These are phyloP conservation scores for Coniophora puteana DNA, from an alignment of 1,284 basidiomycete genomes.

Conservation along the genomic window DNA sequence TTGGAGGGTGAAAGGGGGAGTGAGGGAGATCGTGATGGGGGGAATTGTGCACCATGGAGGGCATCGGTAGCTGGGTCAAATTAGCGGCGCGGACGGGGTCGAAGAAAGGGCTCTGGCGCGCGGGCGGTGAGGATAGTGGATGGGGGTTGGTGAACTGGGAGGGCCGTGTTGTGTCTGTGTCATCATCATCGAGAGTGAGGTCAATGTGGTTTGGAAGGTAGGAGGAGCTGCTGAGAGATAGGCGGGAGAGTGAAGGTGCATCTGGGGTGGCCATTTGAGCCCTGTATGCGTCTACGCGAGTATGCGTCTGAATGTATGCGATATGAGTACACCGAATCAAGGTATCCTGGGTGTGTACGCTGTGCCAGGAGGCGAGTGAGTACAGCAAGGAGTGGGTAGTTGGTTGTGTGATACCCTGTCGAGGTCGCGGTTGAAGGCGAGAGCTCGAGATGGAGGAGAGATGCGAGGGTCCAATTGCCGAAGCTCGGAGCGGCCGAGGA, in stretches of 20 bases:
- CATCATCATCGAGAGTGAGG: slow-evolving; percentile 59
- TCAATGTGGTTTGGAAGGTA: slow-evolving; percentile 47
- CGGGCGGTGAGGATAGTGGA: slow-evolving; percentile 5
- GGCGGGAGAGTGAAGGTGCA: slow-evolving; percentile 24
- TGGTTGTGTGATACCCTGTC: no score
- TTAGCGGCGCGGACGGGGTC: slow-evolving; percentile 19
- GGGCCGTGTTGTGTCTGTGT: slow-evolving; percentile 25
- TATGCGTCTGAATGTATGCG: no score
- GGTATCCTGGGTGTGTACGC: no score
- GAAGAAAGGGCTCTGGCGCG: slow-evolving; percentile 8
- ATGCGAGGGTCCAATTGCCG: no score
- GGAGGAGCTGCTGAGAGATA: slow-evolving; percentile 26
- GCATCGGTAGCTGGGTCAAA: slow-evolving; percentile 14
- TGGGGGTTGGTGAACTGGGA: slow-evolving; percentile 29
- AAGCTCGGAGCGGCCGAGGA: no score
- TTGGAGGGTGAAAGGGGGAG: slow-evolving; percentile 10
- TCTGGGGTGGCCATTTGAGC: slow-evolving; percentile 27
- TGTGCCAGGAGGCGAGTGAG: no score
- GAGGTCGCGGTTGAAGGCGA: no score
- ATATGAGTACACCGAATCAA: no score
- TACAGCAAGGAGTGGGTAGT: no score
- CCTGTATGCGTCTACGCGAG: no score
- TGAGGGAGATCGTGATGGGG: slow-evolving; percentile 5
- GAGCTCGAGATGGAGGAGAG: no score
- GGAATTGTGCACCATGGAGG: slow-evolving; percentile 17